A percentile compares a stretch with the other conserved stretches of the same genome.
Evolutionary conservation across 2,329 filamentous ascomycete species (phyloP).

Genomic region (Stagonosporopsis chrysanthemi): DNA sequence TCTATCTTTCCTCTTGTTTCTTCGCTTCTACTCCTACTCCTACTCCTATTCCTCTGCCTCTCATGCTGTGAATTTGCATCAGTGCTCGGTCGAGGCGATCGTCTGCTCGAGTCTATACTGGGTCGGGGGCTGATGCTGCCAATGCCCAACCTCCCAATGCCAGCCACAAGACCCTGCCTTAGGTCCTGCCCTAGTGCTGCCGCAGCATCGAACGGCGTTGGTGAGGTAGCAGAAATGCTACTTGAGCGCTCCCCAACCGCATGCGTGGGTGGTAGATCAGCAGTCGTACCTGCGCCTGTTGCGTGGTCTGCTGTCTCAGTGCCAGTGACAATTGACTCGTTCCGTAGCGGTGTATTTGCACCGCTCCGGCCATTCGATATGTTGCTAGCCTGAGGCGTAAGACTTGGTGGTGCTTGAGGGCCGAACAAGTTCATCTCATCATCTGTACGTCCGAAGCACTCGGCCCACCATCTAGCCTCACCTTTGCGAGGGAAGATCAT

Average conservation of each 20-base stretch:
- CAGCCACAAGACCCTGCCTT: slow-evolving; percentile 40
- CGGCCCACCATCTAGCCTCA: slow-evolving; percentile 93
- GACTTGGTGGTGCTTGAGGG: slow-evolving; percentile 33
- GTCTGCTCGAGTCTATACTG: slow-evolving; percentile 9
- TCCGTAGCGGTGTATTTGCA: slow-evolving; percentile 35
- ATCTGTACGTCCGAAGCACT: slow-evolving; percentile 84
- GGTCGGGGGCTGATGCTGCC: slow-evolving; percentile 28
- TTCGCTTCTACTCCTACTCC: slow-evolving; percentile 32
- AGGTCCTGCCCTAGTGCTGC: slow-evolving; percentile 40
- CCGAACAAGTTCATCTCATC: slow-evolving; percentile 84
- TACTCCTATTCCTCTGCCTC: slow-evolving; percentile 30
- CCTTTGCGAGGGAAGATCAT: slow-evolving; percentile 80
- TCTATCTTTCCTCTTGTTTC: slow-evolving; percentile 39
- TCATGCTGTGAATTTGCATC: slow-evolving; percentile 20
- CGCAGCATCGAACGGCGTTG: slow-evolving; percentile 38
- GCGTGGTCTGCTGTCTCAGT: slow-evolving; percentile 44
- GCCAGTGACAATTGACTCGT: slow-evolving; percentile 47
- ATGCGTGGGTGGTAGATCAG: slow-evolving; percentile 35
- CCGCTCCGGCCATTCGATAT: slow-evolving; percentile 34
- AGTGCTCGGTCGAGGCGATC: slow-evolving; percentile 15
- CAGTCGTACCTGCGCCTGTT: slow-evolving; percentile 41
- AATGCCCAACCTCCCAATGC: slow-evolving; percentile 43
- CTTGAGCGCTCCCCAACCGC: slow-evolving; percentile 24
- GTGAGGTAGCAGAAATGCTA: slow-evolving; percentile 15
- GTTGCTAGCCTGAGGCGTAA: slow-evolving; percentile 41